Base-by-base conservation (phyloP, 495 filamentous ascomycete species). In the Xanthoparmelia taractica region DNA sequence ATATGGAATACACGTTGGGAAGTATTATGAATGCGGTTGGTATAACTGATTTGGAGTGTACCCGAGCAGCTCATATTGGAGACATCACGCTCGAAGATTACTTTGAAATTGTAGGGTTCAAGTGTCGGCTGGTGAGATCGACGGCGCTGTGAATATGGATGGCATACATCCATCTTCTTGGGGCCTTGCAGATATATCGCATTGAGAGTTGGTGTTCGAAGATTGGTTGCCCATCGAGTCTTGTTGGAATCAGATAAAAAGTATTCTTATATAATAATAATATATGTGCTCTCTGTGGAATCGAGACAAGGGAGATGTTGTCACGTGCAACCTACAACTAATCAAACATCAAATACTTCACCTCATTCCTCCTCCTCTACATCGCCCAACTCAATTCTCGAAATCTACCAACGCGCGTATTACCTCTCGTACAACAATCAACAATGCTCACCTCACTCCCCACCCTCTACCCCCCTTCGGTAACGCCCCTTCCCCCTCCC, bases 361-460 rank as follows among this genome's bases (percentile, higher is more conserved):
- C 8, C 45, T 13, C 13, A 2, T 37, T 27, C 34, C 12, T 23
- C 4, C 29, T n/a, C n/a, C n/a, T n/a, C n/a, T n/a, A n/a, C n/a
- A n/a, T 13, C 13, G 7, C 41, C 3, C 25, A 20, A 8, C 8
- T 48, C n/a, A 10, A 33, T 29, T 3, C n/a, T n/a, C n/a, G n/a
- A 20, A 31, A n/a, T 11, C 33, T 5, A n/a, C 59, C 29, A 50
- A 8, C 45, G 6, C 43, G 12, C 12, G 11, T 20, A 11, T 17
- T 7, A n/a, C 5, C 27, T 37, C 45, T 2, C 31, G 40, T 34
- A 1, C n/a, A 12, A 27, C 34, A 0, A 37, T 12, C 20, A 58
- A 17, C 43, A 54, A 88, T 83, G 81, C 81, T 89, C 69, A 79
- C 85, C 41, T 81, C 88, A 38, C 82, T 92, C n/a, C 88, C 89